Evolutionary conservation across 306 rosid genomes (phyloP).

Genomic region (Citrullus colocynthis): DNA sequence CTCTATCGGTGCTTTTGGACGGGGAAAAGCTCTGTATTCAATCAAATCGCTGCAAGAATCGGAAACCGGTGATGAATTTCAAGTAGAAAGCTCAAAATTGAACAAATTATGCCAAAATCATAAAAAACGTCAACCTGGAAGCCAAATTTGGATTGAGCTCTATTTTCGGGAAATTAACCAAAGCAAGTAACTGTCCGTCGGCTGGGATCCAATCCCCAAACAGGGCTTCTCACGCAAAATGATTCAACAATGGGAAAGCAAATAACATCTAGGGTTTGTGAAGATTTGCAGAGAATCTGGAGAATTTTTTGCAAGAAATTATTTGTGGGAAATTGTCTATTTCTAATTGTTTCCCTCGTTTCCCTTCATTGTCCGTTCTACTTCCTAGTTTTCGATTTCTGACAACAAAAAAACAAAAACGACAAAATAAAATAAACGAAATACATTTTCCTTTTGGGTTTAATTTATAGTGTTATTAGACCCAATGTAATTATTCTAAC

Average conservation of each 20-base stretch:
- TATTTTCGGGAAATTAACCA: neutral
- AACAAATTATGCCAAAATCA: neutral
- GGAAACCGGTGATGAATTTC: neutral
- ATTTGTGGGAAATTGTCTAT: neutral
- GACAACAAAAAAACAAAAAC: neutral
- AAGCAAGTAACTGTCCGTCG: neutral
- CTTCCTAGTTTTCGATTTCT: neutral
- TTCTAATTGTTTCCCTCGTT: constrained; percentile 1
- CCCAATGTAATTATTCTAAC: too few relatives aligned
- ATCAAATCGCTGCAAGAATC: neutral
- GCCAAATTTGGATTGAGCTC: neutral
- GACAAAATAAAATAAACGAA: neutral
- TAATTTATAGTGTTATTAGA: too few relatives aligned
- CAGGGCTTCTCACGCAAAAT: neutral
- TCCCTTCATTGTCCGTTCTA: neutral
- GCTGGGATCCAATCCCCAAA: neutral
- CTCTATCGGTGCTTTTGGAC: neutral
- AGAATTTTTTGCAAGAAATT: neutral
- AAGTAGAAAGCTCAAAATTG: neutral
- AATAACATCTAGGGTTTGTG: constrained; percentile 5
- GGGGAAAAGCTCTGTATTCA: neutral
- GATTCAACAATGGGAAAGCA: neutral
- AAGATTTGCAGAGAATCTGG: neutral
- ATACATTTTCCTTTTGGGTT: too few relatives aligned
- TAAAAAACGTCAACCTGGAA: neutral